Evolutionary conservation across 2,329 filamentous ascomycete genomes (phyloP).

Genomic region (Diaporthe longicolla): DNA sequence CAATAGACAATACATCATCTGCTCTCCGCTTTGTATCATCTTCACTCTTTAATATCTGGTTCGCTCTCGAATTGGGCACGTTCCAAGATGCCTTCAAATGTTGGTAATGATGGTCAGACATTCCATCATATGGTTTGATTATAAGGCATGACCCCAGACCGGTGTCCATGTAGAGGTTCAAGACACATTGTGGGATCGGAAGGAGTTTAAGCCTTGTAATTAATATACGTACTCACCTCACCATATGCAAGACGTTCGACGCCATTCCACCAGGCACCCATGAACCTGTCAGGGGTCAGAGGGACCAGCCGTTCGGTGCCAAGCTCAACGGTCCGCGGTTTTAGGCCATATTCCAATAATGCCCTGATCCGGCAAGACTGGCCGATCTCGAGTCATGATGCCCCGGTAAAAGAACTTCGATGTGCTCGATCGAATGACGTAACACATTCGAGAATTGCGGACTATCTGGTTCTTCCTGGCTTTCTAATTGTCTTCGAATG

Average conservation of each 20-base stretch:
- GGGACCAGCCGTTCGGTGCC: background rate
- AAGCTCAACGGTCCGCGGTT: background rate
- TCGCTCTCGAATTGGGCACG: background rate
- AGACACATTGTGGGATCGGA: background rate
- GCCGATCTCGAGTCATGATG: conserved; percentile 14
- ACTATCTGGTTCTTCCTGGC: conserved; percentile 23
- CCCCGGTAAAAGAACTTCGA: background rate
- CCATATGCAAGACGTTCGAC: background rate
- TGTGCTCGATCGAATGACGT: conserved; percentile 18
- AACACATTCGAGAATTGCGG: background rate
- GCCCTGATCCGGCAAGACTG: conserved; percentile 10
- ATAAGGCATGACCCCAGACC: background rate
- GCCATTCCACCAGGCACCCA: background rate
- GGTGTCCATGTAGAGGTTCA: background rate
- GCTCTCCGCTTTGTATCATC: background rate
- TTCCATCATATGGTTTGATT: too few relatives aligned
- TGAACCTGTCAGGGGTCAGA: background rate
- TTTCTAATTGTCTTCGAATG: background rate
- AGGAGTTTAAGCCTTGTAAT: background rate
- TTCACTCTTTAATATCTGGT: background rate
- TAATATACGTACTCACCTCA: background rate
- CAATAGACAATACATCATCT: background rate
- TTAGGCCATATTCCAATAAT: background rate
- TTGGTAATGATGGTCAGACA: background rate
- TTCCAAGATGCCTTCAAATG: too few relatives aligned